Base-by-base conservation (phyloP, 306 rosid species). In the Vicia villosa region DNA sequence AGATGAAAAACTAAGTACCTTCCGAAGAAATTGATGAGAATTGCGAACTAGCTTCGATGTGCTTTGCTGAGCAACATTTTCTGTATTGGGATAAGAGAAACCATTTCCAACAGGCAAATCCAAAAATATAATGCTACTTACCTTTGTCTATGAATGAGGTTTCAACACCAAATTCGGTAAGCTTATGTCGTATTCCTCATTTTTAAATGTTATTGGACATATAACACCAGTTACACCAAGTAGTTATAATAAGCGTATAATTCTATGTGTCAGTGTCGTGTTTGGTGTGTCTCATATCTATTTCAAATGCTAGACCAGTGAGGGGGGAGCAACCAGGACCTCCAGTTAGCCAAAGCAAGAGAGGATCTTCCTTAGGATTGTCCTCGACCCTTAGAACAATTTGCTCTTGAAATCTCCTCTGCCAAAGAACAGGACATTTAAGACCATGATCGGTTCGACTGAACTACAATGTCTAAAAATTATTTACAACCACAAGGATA, bases 321-420 rank as follows among this genome's bases (percentile, higher is more conserved):
- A 65, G 10, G 1, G 10, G 24, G 30, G 70, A 65, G 70, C 70
- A 65, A 45, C 42, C 57, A 65, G 70, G 70, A 9, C 70, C 70
- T 10, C 70, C 70, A 0, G 42, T 45, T 2, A 65, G n/a, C 70
- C 70, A 65, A 26, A 65, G 70, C 41, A 65, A 0, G 24, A 65
- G 70, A 65, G 70, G 70, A 26, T 65, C 70, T 3, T 65, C 28
- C 13, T 26, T 45, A 14, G 70, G 70, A 26, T 65, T 45, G 2
- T 65, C 45, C 6, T 65, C 57, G n/a, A n/a, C n/a, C n/a, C n/a
- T n/a, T n/a, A n/a, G n/a, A n/a, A n/a, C n/a, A n/a, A n/a, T n/a
- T n/a, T n/a, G n/a, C n/a, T n/a, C n/a, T n/a, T n/a, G n/a, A n/a
- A n/a, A n/a, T n/a, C n/a, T n/a, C n/a, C n/a, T n/a, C n/a, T n/a